A percentile compares a stretch with the other conserved stretches of the same genome.
These are phyloP conservation scores for Phialophora chinensis DNA, from an alignment of 2,329 filamentous ascomycete species.

Conservation along the genomic window DNA sequence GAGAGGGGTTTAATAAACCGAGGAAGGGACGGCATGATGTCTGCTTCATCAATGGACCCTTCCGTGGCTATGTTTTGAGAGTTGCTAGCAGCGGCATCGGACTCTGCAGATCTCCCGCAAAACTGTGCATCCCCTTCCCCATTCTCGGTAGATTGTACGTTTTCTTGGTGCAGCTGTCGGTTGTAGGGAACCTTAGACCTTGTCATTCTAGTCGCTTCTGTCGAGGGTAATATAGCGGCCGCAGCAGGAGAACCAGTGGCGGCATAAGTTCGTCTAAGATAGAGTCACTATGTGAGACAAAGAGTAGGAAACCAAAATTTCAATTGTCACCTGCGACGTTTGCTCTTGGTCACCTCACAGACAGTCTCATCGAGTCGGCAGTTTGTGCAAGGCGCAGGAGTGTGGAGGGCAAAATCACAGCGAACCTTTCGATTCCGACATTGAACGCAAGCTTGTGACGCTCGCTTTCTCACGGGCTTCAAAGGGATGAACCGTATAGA, in stretches of 20 bases:
- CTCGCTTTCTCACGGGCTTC: constrained; percentile 15
- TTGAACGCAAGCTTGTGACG: constrained; percentile 19
- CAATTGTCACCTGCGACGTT: constrained; percentile 9
- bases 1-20: constrained; percentile 22
- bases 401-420: constrained; percentile 13
- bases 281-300: background rate
- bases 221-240: too few relatives aligned
- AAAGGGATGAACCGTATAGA: constrained; percentile 8
- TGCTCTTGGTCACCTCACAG: constrained; percentile 14
- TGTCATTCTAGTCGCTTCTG: too few relatives aligned
- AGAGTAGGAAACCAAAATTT: background rate
- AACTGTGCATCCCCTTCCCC: too few relatives aligned
- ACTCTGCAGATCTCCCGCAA: too few relatives aligned
- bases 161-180: too few relatives aligned
- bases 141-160: too few relatives aligned
- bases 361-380: constrained; percentile 13
- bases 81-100: background rate
- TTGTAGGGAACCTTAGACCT: too few relatives aligned
- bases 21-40: constrained; percentile 7
- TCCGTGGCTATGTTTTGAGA: background rate
- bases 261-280: constrained; percentile 1
- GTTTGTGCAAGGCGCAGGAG: constrained; percentile 12
- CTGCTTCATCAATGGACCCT: background rate
- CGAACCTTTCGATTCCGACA: constrained; percentile 18
- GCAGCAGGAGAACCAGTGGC: background rate